Evolutionary conservation across 345 rosid species (phyloP), one percentile per base, ranked within the genome.

Genomic region (Citrus australasica): DNA sequence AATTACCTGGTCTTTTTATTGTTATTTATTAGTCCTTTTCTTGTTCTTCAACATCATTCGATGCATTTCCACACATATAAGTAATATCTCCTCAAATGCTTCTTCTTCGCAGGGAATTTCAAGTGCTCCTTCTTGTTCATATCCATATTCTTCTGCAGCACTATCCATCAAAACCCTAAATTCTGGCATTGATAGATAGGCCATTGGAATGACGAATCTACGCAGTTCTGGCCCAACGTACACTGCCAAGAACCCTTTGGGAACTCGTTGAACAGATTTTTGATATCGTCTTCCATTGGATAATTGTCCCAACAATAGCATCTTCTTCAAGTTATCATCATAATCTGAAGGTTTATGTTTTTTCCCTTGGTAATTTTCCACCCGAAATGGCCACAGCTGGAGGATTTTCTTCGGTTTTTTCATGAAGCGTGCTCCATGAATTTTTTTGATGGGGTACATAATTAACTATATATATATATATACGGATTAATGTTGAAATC

Each of bases 121-220:
- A 56, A 92, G 83, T 32, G 88, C 92, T 38, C 89, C 89, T 61
- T 86, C 85, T 58, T 89, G 91, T 16, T 87, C 86, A 74, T 80
- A 91, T 3, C 92, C 94, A 82, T 87, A 86, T 85, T 92, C 91
- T 37, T 89, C 91, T 0, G 89, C 94, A 73, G 69, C 87, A 78
- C 61, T 76, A 25, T 92, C 97, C 97, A 92, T 92, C 81, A 92
- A 83, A 46, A 16, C 79, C 85, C 70, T 80, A 68, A 92, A 86
- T 27, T 89, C 93, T 0, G 94, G 94, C 79, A 67, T 83, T 2
- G 90, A 68, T 71, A 91, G 70, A 79, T 74, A 91, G 53, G 58
- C 80, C 46, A 78, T 87, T 1, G 97, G 94, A 64, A 92, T 88
- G 76, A 91, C 88, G 17, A 86, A 91, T 89, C 94, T 86, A 33